Evolutionary conservation across 495 filamentous ascomycete genomes (phyloP).

Genomic region (Aspergillus funiculosus): DNA sequence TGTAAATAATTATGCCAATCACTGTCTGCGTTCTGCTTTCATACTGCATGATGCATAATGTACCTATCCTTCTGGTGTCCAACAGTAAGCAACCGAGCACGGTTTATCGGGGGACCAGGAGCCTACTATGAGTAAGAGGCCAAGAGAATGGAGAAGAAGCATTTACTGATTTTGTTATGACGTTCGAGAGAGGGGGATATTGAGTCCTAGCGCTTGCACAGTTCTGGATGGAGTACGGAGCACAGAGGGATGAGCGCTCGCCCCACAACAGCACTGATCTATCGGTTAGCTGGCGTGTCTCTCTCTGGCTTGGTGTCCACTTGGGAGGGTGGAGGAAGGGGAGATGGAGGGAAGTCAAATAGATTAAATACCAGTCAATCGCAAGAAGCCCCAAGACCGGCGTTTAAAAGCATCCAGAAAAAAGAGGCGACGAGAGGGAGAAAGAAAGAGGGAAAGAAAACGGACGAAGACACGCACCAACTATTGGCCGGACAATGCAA

Average conservation of each 20-base stretch:
- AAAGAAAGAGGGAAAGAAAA: neutral
- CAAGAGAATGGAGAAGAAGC: constrained; percentile 8
- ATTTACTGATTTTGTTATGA: constrained; percentile 20
- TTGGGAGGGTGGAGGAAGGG: constrained; percentile 10
- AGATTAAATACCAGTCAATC: constrained; percentile 14
- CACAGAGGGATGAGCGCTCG: constrained; percentile 9
- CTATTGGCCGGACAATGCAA: neutral
- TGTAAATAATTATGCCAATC: constrained; percentile 11
- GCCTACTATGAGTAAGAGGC: no score
- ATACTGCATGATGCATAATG: constrained; percentile 5
- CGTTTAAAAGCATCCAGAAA: neutral
- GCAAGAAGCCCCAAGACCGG: neutral
- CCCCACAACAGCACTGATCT: constrained; percentile 19
- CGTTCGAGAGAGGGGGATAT: constrained; percentile 1
- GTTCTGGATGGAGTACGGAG: constrained; percentile 7
- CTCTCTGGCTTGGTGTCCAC: constrained; percentile 8
- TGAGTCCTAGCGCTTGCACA: constrained; percentile 1
- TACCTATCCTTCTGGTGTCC: constrained; percentile 3
- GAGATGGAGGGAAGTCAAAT: constrained; percentile 14
- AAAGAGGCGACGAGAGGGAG: neutral
- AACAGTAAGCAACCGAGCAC: constrained; percentile 12
- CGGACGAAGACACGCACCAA: neutral
- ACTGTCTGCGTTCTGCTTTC: neutral
- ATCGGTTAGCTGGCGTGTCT: constrained; percentile 12
- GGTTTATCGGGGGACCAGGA: neutral